These are phyloP conservation scores for Geotrichum histeridarum DNA, from an alignment of 1,139 yeast genomes.

Conservation along the genomic window DNA sequence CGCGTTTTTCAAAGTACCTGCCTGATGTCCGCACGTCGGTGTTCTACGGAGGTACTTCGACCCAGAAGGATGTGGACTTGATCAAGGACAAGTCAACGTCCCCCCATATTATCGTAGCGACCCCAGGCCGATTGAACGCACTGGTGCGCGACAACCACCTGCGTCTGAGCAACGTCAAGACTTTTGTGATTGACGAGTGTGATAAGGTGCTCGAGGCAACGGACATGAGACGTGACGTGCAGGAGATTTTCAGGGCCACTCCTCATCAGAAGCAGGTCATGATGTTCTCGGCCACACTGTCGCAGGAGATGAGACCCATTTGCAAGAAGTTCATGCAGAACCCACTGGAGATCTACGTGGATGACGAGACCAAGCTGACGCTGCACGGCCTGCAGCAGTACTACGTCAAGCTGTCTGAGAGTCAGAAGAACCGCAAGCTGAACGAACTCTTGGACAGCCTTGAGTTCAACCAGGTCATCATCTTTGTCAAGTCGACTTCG, in stretches of 20 bases:
- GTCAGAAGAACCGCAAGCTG: constrained; percentile 88
- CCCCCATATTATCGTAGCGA: constrained; percentile 95
- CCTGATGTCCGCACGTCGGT: constrained; percentile 97
- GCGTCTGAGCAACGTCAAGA: constrained; percentile 82
- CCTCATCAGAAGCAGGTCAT: constrained; percentile 98
- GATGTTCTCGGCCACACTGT: constrained; percentile 97
- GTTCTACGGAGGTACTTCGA: constrained; percentile 93
- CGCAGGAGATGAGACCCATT: constrained; percentile 91
- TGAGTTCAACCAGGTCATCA: constrained; percentile 97
- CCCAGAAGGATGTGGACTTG: constrained; percentile 78
- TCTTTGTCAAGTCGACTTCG: constrained; percentile 84
- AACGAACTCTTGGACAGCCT: constrained; percentile 88
- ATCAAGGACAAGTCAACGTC: constrained; percentile 89
- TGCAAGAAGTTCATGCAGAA: constrained; percentile 98
- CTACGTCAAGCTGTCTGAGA: constrained; percentile 81
- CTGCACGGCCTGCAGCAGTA: constrained; percentile 97
- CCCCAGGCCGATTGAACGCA: constrained; percentile 97
- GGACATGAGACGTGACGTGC: constrained; percentile 97
- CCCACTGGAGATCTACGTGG: constrained; percentile 95
- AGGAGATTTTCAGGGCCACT: constrained; percentile 94
- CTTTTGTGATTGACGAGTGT: constrained; percentile 96
- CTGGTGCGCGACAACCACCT: constrained; percentile 85
- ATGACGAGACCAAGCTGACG: constrained; percentile 94
- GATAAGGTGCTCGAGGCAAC: constrained; percentile 83
- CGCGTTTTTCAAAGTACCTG: constrained; percentile 96